Conservation (phyloP, 2,329 filamentous ascomycete species). For the Xylaria sp. region DNA sequence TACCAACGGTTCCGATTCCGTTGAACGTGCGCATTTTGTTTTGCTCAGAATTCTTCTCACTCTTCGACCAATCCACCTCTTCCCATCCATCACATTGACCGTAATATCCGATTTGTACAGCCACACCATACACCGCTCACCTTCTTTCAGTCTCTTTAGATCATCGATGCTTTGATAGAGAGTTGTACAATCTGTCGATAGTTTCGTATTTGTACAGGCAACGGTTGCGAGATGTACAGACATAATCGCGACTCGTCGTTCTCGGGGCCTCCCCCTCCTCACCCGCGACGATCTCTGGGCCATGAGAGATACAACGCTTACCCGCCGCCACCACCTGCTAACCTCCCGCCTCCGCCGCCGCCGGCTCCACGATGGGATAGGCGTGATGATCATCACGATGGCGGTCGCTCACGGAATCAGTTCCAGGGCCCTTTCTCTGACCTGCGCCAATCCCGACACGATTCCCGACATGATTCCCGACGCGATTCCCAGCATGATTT, state of each 20-base stretch:
- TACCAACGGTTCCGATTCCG: no score
- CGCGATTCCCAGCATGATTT: slow-evolving; percentile 24
- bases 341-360: slow-evolving; percentile 6
- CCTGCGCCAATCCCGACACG: slow-evolving; percentile 18
- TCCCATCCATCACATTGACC: no score
- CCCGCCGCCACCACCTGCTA: slow-evolving; percentile 13
- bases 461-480: slow-evolving; percentile 27
- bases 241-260: slow-evolving; percentile 5
- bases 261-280: slow-evolving; percentile 10
- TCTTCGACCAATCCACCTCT: no score
- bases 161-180: no score
- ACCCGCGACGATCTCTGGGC: slow-evolving; percentile 9
- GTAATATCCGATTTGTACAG: no score
- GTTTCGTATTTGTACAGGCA: no score
- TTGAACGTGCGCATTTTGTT: no score
- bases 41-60: no score
- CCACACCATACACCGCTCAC: no score
- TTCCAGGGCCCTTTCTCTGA: slow-evolving; percentile 27
- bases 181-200: no score
- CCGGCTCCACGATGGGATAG: slow-evolving; percentile 13
- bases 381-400: slow-evolving; percentile 14
- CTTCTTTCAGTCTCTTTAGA: no score
- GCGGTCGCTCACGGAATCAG: slow-evolving; percentile 17
- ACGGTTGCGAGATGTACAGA: slow-evolving; percentile 9
- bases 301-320: slow-evolving; percentile 18